Evolutionary conservation across 2,329 filamentous ascomycete species (phyloP), one percentile per base, ranked within the genome.

Genomic region (Drechslerella stenobrocha): DNA sequence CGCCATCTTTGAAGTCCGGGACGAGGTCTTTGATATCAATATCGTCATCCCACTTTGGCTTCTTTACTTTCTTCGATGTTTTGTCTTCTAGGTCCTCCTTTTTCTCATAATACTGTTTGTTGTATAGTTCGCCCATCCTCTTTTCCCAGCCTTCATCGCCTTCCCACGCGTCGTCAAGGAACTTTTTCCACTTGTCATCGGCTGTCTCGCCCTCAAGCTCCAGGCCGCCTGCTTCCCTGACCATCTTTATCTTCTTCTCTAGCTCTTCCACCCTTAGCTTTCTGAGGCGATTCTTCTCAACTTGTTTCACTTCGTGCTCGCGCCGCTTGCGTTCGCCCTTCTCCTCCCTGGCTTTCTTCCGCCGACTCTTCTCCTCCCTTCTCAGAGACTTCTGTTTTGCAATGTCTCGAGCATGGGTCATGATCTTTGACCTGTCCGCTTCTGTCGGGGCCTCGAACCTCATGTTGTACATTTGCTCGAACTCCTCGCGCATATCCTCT

Each of bases 21-120:
- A 96, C 79, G 51, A 96, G 81, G 76, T 96, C 92, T 69, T 88
- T 90, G 78, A 98, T 97, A 75, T 97, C 91, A 73, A 98, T 96
- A 75, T 98, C 93, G 74, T 97, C 90, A 73, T 96, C 89, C 87
- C 92, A 98, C 70, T 85, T 88, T 7, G 89, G 90, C 78, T 95
- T 95, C 81, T 89, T 90, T 7, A 82, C 78, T 70, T 81, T 81
- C 74, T 82, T 86, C 71, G 84, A 84, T 74, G 83, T 85, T 75
- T 83, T 85, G 52, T 78, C 80, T n/a, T 75, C 78, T 5, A 78
- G 81, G 9, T 88, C 85, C 8, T 79, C 77, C 50, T 87, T 82
- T 7, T 85, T 88, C 11, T 63, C 59, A 73, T 98, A 98, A 78
- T 98, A 98, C 7, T 88, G 83, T 11, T 96, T 89, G 56, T 89